Conservation (phyloP, 441 rosid genomes). For the Populus hybrid region DNA sequence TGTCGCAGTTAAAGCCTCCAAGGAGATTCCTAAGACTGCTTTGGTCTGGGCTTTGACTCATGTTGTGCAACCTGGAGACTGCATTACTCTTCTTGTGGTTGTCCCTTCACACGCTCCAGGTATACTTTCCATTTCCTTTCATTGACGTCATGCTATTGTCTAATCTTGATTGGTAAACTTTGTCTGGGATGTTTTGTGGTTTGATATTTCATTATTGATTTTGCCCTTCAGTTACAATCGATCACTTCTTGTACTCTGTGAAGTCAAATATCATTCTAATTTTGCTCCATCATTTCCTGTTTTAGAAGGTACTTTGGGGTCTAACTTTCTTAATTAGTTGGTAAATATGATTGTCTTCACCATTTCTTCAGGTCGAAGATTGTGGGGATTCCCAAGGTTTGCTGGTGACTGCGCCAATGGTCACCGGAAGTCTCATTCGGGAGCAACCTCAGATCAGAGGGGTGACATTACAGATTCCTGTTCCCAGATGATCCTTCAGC, state of each 20-base stretch:
- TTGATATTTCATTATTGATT: neutral
- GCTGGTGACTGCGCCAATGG: conserved; percentile 85
- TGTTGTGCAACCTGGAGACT: conserved; percentile 94
- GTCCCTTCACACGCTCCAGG: conserved; percentile 79
- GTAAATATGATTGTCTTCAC: conserved; percentile 9
- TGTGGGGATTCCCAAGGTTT: conserved; percentile 88
- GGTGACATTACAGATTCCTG: conserved; percentile 77
- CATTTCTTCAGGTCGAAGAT: conserved; percentile 57
- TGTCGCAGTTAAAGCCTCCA: conserved; percentile 94
- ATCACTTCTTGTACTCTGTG: neutral
- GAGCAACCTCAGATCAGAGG: conserved; percentile 64
- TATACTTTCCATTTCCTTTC: conserved; percentile 19
- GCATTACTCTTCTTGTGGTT: conserved; percentile 89
- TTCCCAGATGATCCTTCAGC: conserved; percentile 96
- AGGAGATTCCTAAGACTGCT: conserved; percentile 92
- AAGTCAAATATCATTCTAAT: neutral
- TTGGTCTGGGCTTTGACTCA: conserved; percentile 98
- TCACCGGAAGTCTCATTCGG: conserved; percentile 52
- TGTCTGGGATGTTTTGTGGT: neutral
- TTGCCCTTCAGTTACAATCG: neutral
- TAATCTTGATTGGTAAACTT: neutral
- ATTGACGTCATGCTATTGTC: neutral
- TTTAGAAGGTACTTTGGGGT: neutral
- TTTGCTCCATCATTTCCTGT: neutral
- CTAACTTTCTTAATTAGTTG: neutral